phyloP scores from a whole-genome alignment of 345 rosid genomes.

The Populus deltoides region DNA sequence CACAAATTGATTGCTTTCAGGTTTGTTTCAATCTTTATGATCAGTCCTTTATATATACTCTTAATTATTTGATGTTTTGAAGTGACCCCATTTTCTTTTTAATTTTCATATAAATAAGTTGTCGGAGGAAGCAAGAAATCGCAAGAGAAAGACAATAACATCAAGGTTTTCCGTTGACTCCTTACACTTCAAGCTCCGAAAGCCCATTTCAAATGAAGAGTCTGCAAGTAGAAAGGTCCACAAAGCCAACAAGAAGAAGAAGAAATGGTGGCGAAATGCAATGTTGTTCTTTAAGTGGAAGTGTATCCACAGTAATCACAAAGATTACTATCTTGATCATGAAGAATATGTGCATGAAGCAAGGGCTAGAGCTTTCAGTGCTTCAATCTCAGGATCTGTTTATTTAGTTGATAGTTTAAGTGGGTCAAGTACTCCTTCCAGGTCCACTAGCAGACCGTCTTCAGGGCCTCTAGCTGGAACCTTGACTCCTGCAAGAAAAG shows the following conservation, averaged over 20 bases:
- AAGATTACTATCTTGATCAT: background rate
- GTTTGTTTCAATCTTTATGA: conserved; percentile 20
- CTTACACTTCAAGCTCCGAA: conserved; percentile 78
- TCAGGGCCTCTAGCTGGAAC: conserved; percentile 78
- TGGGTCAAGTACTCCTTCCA: conserved; percentile 63
- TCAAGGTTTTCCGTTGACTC: conserved; percentile 36
- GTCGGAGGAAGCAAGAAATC: conserved; percentile 75
- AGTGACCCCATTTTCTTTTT: background rate
- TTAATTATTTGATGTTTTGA: background rate
- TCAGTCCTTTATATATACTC: background rate
- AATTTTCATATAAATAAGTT: conserved; percentile 31
- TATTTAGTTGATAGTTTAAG: conserved; percentile 69
- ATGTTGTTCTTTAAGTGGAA: conserved; percentile 64
- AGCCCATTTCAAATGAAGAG: conserved; percentile 77
- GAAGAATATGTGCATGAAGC: conserved; percentile 44
- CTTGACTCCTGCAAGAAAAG: conserved; percentile 42
- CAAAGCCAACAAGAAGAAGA: conserved; percentile 55
- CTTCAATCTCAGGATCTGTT: conserved; percentile 62
- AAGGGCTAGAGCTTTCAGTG: conserved; percentile 43
- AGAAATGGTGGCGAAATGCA: conserved; percentile 80
- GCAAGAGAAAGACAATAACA: conserved; percentile 42
- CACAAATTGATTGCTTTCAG: conserved; percentile 74
- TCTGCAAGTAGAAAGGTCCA: conserved; percentile 32
- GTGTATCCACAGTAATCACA: conserved; percentile 28
- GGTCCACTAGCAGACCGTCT: conserved; percentile 40